A percentile compares a stretch with the other conserved stretches of the same genome.
These are phyloP conservation scores for Tremella mesenterica DNA, from an alignment of 768 basidiomycete species.

Conservation along the genomic window DNA sequence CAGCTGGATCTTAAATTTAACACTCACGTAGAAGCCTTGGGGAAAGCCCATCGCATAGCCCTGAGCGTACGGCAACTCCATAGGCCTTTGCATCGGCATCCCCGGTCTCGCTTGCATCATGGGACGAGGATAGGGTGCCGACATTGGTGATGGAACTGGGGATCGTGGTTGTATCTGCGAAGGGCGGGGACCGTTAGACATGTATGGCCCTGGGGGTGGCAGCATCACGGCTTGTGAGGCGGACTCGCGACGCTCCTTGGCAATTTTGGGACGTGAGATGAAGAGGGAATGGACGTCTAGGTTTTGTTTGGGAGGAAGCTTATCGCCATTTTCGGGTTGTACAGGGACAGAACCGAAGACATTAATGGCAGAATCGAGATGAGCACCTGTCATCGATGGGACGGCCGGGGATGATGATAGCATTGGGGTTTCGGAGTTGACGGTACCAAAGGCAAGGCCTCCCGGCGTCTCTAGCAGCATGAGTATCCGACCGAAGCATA, in stretches of 20 bases:
- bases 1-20: not conserved
- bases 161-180: not conserved
- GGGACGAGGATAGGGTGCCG: constrained; percentile 25
- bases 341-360: constrained; percentile 70
- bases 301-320: not conserved
- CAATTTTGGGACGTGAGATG: constrained; percentile 46
- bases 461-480: constrained; percentile 3
- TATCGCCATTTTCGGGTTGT: not conserved
- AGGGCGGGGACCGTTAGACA: not conserved
- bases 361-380: constrained; percentile 62
- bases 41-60: constrained; percentile 22
- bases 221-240: not conserved
- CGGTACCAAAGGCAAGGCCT: constrained; percentile 81
- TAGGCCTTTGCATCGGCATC: constrained; percentile 1
- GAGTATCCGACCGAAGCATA: not conserved
- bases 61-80: not conserved
- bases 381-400: constrained; percentile 49
- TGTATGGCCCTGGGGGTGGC: not conserved
- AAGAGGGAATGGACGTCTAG: not conserved
- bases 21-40: constrained; percentile 31
- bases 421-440: constrained; percentile 67
- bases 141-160: not conserved
- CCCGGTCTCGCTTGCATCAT: constrained; percentile 12
- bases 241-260: not conserved
- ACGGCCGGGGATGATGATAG: constrained; percentile 76